These are phyloP conservation scores for Mikania micrantha DNA, from an alignment of 129 eudicot genomes.

Conservation along the genomic window DNA sequence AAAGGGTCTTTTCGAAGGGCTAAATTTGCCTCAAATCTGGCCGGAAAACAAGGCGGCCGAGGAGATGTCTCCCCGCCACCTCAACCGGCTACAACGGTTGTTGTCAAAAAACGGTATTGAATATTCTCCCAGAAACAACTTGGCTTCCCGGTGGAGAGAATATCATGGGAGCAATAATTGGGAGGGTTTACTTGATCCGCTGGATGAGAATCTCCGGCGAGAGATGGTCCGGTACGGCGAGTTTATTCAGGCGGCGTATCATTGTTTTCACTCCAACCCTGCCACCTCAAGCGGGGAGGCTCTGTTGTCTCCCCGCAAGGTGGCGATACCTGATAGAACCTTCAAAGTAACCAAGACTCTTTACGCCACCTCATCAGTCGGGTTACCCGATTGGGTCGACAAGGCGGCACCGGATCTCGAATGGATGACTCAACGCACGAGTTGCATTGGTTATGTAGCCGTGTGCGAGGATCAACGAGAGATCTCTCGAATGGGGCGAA, in stretches of 20 bases:
- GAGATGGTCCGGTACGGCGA: constrained; percentile 87
- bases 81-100: constrained; percentile 54
- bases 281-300: constrained; percentile 46
- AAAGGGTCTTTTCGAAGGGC: constrained; percentile 43
- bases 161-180: constrained; percentile 83
- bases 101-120: constrained; percentile 44
- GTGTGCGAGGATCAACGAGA: constrained; percentile 82
- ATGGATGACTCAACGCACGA: constrained; percentile 94
- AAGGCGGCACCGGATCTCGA: constrained; percentile 87
- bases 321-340: constrained; percentile 58
- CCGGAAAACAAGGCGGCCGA: constrained; percentile 69
- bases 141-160: constrained; percentile 79
- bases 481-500: constrained; percentile 80
- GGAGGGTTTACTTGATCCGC: constrained; percentile 81
- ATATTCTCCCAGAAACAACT: constrained; percentile 66
- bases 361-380: constrained; percentile 79
- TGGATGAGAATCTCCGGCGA: constrained; percentile 94
- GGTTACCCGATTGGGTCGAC: constrained; percentile 93
- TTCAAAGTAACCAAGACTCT: constrained; percentile 66
- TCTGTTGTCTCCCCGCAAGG: constrained; percentile 36
- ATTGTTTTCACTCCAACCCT: constrained; percentile 64
- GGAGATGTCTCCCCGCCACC: constrained; percentile 80
- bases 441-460: constrained; percentile 82
- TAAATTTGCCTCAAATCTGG: constrained; percentile 60
- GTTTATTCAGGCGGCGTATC: constrained; percentile 94